Conservation (phyloP, 176 grass and related monocot species). For the Carex cristatella region DNA sequence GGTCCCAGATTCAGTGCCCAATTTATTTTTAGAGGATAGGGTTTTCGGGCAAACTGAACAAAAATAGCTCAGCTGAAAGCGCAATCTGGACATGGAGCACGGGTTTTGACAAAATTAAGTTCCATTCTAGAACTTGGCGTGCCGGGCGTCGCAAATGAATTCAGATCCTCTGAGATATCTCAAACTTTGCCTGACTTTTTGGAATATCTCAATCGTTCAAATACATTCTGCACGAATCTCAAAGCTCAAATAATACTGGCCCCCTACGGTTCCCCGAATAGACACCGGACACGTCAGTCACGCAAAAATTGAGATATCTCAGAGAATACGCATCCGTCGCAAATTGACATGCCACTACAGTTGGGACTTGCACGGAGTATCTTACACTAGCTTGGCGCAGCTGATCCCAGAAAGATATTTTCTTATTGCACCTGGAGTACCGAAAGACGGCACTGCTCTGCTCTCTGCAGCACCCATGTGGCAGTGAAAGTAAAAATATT, state of each 20-base stretch:
- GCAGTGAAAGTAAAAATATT: neutral
- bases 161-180: too few relatives aligned
- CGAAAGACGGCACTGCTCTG: neutral
- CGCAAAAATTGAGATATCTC: too few relatives aligned
- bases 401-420: neutral
- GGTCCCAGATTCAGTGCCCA: neutral
- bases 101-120: neutral
- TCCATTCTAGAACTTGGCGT: neutral
- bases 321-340: too few relatives aligned
- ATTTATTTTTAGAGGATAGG: neutral
- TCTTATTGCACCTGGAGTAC: neutral
- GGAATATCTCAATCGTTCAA: too few relatives aligned
- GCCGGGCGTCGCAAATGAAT: neutral
- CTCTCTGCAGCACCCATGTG: neutral
- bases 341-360: neutral
- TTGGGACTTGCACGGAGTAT: constrained; percentile 12
- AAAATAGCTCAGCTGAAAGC: neutral
- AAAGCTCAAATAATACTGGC: too few relatives aligned
- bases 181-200: too few relatives aligned
- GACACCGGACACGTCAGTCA: too few relatives aligned
- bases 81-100: neutral
- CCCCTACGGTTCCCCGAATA: too few relatives aligned
- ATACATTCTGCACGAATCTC: too few relatives aligned
- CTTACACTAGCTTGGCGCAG: neutral
- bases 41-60: neutral